phyloP scores from a whole-genome alignment of 2,329 filamentous ascomycete species.

The Cladorrhinum sp. region DNA sequence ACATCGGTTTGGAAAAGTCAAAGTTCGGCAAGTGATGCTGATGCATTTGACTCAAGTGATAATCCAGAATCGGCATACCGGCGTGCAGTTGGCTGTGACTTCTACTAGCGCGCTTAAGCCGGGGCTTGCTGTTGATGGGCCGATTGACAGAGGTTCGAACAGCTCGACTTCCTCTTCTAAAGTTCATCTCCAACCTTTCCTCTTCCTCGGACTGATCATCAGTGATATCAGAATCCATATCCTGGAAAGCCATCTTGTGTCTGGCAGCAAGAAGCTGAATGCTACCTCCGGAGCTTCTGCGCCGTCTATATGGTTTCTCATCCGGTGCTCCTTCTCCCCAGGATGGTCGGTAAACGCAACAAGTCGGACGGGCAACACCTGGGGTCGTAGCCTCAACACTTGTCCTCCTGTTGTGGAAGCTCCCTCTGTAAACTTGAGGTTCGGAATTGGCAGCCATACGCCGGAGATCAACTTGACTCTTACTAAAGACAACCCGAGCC shows the following conservation, averaged over 20 bases:
- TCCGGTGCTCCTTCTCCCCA: slow-evolving; percentile 26
- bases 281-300: slow-evolving; percentile 51
- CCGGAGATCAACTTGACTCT: slow-evolving; percentile 60
- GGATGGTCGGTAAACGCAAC: slow-evolving; percentile 13
- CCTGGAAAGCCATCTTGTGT: slow-evolving; percentile 35
- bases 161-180: slow-evolving; percentile 12
- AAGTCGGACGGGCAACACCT: background rate
- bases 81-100: slow-evolving; percentile 23
- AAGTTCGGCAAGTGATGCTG: slow-evolving; percentile 13
- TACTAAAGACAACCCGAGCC: slow-evolving; percentile 65
- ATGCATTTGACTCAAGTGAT: slow-evolving; percentile 1
- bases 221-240: slow-evolving; percentile 37
- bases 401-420: background rate
- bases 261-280: slow-evolving; percentile 38
- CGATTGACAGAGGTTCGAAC: background rate
- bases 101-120: slow-evolving; percentile 25
- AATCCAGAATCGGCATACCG: slow-evolving; percentile 11
- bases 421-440: slow-evolving; percentile 2
- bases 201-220: slow-evolving; percentile 32
- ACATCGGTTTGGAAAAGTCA: slow-evolving; percentile 26
- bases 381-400: background rate
- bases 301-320: slow-evolving; percentile 36
- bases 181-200: slow-evolving; percentile 27
- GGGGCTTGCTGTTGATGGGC: slow-evolving; percentile 20
- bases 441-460: slow-evolving; percentile 40